These are phyloP conservation scores for Leptographium lundbergii DNA, from an alignment of 2,329 filamentous ascomycete genomes.

Conservation along the genomic window DNA sequence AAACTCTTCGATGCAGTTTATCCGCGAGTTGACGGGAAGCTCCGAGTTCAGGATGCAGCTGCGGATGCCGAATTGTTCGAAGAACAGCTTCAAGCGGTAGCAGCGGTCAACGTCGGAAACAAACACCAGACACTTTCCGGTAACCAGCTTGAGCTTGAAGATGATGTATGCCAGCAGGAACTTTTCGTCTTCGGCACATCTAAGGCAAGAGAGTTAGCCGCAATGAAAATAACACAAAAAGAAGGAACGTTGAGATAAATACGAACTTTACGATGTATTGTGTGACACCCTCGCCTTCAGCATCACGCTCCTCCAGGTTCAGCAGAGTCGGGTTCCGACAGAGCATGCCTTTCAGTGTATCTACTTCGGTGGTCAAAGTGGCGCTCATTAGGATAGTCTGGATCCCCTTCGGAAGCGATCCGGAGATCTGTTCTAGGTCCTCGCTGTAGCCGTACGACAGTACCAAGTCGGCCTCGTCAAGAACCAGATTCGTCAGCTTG, in stretches of 20 bases:
- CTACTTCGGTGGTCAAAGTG: slow-evolving; percentile 71
- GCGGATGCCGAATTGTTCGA: slow-evolving; percentile 93
- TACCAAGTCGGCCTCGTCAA: slow-evolving; percentile 91
- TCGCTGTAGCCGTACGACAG: slow-evolving; percentile 90
- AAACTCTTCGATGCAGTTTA: slow-evolving; percentile 95
- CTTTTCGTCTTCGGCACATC: slow-evolving; percentile 92
- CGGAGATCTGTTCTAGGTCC: slow-evolving; percentile 69
- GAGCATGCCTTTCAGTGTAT: slow-evolving; percentile 74
- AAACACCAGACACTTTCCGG: slow-evolving; percentile 66
- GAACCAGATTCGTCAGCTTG: slow-evolving; percentile 62
- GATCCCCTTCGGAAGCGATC: slow-evolving; percentile 67
- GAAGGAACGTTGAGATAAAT: neutral
- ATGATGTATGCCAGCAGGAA: slow-evolving; percentile 88
- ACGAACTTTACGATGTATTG: slow-evolving; percentile 74
- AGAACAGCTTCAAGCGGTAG: slow-evolving; percentile 85
- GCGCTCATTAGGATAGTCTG: slow-evolving; percentile 93
- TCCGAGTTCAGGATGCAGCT: slow-evolving; percentile 92
- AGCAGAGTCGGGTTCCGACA: slow-evolving; percentile 68
- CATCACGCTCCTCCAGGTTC: slow-evolving; percentile 72
- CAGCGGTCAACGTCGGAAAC: slow-evolving; percentile 78
- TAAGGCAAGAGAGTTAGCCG: slow-evolving; percentile 17
- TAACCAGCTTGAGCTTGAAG: slow-evolving; percentile 87
- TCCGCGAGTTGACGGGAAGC: slow-evolving; percentile 78
- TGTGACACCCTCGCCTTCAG: slow-evolving; percentile 61
- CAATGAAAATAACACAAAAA: neutral